Evolutionary conservation across 2,329 filamentous ascomycete genomes (phyloP), one percentile per base, ranked within the genome.

Genomic region (Calonectria pseudoturangicola): DNA sequence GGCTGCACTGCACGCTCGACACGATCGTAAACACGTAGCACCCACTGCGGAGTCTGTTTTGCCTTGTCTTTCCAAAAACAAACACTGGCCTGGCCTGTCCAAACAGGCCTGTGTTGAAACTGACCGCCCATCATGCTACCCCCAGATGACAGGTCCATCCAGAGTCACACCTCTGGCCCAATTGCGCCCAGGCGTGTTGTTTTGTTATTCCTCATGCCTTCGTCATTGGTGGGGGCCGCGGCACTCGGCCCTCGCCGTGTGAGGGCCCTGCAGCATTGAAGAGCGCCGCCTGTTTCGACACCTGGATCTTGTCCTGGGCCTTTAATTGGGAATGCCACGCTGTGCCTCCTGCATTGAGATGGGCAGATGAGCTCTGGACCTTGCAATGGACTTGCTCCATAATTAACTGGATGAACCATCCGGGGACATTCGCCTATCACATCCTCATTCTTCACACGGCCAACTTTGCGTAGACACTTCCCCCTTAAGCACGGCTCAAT

Each of bases 311-410:
- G n/a, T 10, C 15, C n/a, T 25, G 54, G 54, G 54, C 25, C 18
- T 60, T 60, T 60, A 60, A 60, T 60, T 60, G 54, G n/a, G 21
- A 60, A 41, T 60, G 54, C 33, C 54, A 41, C 54, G 36, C 54
- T 60, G 54, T 60, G 54, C 54, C 54, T 41, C 54, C 25, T 41
- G 54, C 54, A 60, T 60, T 60, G 54, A 60, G n/a, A 39, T 41
- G 54, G 30, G 54, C 33, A 60, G 54, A 60, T 60, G 54, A 60
- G 33, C 33, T 60, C 15, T 21, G 45, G 45, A 25, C 8, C 45
- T 48, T 48, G 45, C 18, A 9, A 48, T 60, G 21, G 21, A 39
- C 27, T 13, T 36, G 18, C 33, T 41, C 25, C 36, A 39, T 28
- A 60, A 60, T 60, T 18, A 36, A 60, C 33, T 41, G 21, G 54